Percentiles rank a stretch among this genome's conserved stretches.
Evolutionary conservation across 2,329 filamentous ascomycete species (phyloP).

Genomic region (Cladosporium sp.): DNA sequence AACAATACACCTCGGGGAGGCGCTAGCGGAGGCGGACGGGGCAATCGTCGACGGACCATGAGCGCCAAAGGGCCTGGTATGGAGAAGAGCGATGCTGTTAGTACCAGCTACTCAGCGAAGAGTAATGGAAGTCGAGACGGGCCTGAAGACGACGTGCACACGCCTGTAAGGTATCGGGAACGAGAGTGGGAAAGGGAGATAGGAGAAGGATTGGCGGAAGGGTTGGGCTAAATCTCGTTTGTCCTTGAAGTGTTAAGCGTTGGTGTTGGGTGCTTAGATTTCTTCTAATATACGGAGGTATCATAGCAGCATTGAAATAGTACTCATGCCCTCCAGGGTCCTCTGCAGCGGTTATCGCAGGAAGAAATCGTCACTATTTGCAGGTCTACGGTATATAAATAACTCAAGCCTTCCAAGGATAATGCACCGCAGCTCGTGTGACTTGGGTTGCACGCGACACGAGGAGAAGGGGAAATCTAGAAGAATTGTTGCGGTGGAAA

Average conservation of each 20-base stretch:
- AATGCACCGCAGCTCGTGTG: too few species aligned
- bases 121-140: slow-evolving; percentile 29
- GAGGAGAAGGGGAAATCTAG: too few species aligned
- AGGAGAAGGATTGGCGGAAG: slow-evolving; percentile 81
- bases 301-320: neutral
- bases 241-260: neutral
- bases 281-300: neutral
- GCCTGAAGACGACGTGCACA: slow-evolving; percentile 44
- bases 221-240: slow-evolving; percentile 56
- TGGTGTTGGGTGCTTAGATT: neutral
- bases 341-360: too few species aligned
- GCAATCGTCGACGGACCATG: slow-evolving; percentile 15
- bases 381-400: too few species aligned
- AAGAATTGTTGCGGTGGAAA: too few species aligned
- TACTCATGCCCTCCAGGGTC: too few species aligned
- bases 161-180: slow-evolving; percentile 47
- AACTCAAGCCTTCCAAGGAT: too few species aligned
- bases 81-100: slow-evolving; percentile 3
- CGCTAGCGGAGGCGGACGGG: slow-evolving; percentile 7
- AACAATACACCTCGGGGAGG: slow-evolving; percentile 9
- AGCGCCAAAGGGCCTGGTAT: neutral
- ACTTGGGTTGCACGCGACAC: too few species aligned
- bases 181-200: slow-evolving; percentile 65
- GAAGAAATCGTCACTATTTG: too few species aligned
- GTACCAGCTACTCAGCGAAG: slow-evolving; percentile 1